phyloP scores from a whole-genome alignment of 139 green algal species.

The Chlorella sp. region DNA sequence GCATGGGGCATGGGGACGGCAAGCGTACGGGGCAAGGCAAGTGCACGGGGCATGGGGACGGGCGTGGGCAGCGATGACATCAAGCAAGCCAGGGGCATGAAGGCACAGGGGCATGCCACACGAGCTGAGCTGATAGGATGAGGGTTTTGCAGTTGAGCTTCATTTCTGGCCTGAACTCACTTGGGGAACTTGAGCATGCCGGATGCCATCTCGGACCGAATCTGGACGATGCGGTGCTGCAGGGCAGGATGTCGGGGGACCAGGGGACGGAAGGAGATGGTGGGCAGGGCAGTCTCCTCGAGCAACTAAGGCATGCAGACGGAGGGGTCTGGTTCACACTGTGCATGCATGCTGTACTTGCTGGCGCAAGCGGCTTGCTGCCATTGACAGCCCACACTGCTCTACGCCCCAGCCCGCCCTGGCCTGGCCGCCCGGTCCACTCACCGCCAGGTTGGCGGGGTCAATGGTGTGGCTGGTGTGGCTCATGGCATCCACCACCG shows the following conservation, averaged over 20 bases:
- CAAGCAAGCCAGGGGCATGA: neutral
- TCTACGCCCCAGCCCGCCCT: too few relatives aligned
- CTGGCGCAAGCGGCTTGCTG: too few relatives aligned
- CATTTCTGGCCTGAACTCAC: neutral
- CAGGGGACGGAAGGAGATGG: too few relatives aligned
- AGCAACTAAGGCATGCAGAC: too few relatives aligned
- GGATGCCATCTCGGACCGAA: slow-evolving; percentile 37
- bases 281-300: too few relatives aligned
- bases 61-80: neutral
- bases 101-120: neutral
- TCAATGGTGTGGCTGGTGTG: slow-evolving; percentile 38
- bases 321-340: too few relatives aligned
- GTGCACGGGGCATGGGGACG: too few relatives aligned
- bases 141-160: neutral
- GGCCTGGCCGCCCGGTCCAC: too few relatives aligned
- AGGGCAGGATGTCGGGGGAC: too few relatives aligned
- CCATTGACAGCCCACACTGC: too few relatives aligned
- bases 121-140: neutral
- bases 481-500: slow-evolving; percentile 25
- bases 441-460: slow-evolving; percentile 42
- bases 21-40: neutral
- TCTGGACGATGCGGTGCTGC: slow-evolving; percentile 40
- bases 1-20: neutral
- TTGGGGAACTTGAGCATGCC: slow-evolving; percentile 49
- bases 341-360: too few relatives aligned